Evolutionary conservation across 805 yeast genomes (phyloP).

Genomic region (Vanderwaltozyma polyspora): DNA sequence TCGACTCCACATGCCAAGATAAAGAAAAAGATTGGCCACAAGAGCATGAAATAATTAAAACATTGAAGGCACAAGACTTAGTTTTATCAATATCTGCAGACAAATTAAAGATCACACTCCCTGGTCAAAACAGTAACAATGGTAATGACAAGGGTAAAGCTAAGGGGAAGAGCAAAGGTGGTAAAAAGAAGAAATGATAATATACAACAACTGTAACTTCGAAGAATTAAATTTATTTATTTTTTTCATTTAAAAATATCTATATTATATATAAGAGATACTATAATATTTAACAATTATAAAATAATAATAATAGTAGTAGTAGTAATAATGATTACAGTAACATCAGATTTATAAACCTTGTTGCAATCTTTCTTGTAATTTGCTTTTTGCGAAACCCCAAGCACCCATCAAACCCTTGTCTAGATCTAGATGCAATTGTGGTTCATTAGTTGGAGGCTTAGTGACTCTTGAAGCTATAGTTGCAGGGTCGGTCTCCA

Average conservation of each 20-base stretch:
- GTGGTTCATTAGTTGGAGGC: slow-evolving; percentile 61
- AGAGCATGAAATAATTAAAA: slow-evolving; percentile 46
- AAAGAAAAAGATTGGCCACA: slow-evolving; percentile 57
- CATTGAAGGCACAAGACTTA: slow-evolving; percentile 53
- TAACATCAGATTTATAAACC: slow-evolving; percentile 21
- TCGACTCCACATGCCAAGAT: slow-evolving; percentile 34
- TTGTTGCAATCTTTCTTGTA: slow-evolving; percentile 41
- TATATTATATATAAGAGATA: background rate
- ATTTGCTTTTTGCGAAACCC: slow-evolving; percentile 73
- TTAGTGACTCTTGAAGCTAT: slow-evolving; percentile 87
- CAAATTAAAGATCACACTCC: slow-evolving; percentile 54
- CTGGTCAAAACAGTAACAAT: slow-evolving; percentile 32
- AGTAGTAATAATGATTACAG: no score
- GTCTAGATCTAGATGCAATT: slow-evolving; percentile 55
- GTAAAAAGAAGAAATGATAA: slow-evolving; percentile 2
- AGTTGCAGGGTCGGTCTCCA: slow-evolving; percentile 80
- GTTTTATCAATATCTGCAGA: slow-evolving; percentile 58
- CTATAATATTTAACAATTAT: background rate
- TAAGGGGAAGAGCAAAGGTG: slow-evolving; percentile 8
- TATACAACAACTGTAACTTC: no score
- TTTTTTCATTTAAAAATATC: no score
- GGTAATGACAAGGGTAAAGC: slow-evolving; percentile 15
- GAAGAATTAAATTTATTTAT: no score
- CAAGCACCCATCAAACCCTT: slow-evolving; percentile 75
- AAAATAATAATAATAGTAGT: no score